Percentiles rank a stretch among this genome's conserved stretches.
These are phyloP conservation scores for Entrophospora sp. DNA, from an alignment of 192 early-diverging fungal species.

Conservation along the genomic window DNA sequence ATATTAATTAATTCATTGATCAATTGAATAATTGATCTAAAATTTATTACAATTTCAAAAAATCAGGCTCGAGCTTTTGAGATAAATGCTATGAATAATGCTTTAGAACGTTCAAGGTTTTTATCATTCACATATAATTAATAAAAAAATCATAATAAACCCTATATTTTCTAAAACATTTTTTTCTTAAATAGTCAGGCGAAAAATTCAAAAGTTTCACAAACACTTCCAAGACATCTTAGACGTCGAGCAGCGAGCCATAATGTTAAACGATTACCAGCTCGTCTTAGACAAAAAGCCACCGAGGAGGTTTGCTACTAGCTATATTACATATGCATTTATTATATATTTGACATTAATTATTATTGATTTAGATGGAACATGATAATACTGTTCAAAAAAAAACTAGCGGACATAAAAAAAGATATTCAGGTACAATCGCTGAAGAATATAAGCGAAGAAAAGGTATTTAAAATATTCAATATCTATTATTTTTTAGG, in stretches of 20 bases:
- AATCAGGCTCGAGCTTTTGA: constrained; percentile 74
- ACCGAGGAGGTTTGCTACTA: constrained; percentile 48
- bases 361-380: constrained; percentile 17
- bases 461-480: background rate
- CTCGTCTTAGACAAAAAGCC: constrained; percentile 69
- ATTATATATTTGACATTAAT: background rate
- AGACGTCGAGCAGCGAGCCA: constrained; percentile 90
- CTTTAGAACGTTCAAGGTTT: constrained; percentile 57
- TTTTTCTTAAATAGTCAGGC: constrained; percentile 25
- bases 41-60: background rate
- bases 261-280: constrained; percentile 89
- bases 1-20: background rate
- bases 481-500: too few relatives aligned
- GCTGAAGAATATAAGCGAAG: constrained; percentile 9
- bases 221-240: constrained; percentile 84
- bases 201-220: constrained; percentile 64
- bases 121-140: constrained; percentile 9
- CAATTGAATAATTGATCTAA: background rate
- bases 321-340: background rate
- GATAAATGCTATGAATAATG: constrained; percentile 74
- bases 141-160: background rate
- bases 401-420: background rate
- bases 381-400: background rate
- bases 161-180: constrained; percentile 2
- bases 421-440: background rate